phyloP scores from a whole-genome alignment of 2,329 filamentous ascomycete species.

The Berkeleyomyces rouxiae region DNA sequence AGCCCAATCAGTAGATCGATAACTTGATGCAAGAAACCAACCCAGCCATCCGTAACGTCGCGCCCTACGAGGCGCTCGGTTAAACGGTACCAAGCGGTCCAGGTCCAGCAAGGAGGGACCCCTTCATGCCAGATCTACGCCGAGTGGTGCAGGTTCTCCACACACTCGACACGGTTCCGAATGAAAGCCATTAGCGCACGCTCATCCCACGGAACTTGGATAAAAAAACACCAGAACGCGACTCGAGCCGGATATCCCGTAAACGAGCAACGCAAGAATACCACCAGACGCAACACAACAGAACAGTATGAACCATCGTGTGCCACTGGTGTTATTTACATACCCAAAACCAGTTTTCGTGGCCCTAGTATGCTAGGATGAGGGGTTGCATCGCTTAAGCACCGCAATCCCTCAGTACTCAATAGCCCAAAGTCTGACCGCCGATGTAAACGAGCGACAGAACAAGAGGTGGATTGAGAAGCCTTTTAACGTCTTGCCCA shows the following conservation, averaged over 20 bases:
- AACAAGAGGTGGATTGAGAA: background rate
- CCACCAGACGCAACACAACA: background rate
- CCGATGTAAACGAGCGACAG: background rate
- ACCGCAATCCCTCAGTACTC: too few species aligned
- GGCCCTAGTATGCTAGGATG: background rate
- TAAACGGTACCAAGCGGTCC: background rate
- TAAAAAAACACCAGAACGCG: too few species aligned
- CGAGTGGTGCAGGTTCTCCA: too few species aligned
- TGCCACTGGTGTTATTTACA: background rate
- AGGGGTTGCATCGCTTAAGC: background rate
- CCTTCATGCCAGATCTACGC: too few species aligned
- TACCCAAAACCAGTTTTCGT: background rate
- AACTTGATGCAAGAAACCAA: background rate
- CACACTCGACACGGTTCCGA: too few species aligned
- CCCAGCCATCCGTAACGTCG: background rate
- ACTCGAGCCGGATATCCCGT: too few species aligned
- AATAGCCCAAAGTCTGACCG: background rate
- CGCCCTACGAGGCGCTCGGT: background rate
- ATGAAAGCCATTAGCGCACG: too few species aligned
- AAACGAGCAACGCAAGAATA: too few species aligned
- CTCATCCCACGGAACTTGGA: too few species aligned
- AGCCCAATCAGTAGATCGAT: background rate
- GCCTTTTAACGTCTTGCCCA: slow-evolving; percentile 24
- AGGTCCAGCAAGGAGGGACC: background rate
- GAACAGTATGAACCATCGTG: background rate